These are phyloP conservation scores for Pythium myriotylum DNA, from an alignment of 352 stramenopile species.

Conservation along the genomic window DNA sequence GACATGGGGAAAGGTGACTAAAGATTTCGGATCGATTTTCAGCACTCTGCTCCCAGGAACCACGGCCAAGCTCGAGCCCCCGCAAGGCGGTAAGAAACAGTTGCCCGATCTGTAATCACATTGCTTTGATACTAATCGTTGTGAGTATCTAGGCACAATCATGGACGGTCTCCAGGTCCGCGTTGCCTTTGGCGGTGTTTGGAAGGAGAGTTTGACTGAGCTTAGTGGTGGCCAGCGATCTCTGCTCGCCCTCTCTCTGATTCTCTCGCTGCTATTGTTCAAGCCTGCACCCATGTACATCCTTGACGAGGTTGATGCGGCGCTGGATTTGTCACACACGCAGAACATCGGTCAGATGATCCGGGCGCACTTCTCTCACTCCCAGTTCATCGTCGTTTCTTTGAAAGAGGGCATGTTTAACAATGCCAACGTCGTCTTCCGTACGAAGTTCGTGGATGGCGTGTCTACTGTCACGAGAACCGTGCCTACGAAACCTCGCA, in stretches of 20 bases:
- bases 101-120: neutral
- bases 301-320: slow-evolving; percentile 99
- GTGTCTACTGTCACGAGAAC: slow-evolving; percentile 98
- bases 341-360: slow-evolving; percentile 99
- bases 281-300: slow-evolving; percentile 99
- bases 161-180: slow-evolving; percentile 97
- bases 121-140: neutral
- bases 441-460: slow-evolving; percentile 99
- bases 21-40: slow-evolving; percentile 99
- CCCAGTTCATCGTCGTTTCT: slow-evolving; percentile 99
- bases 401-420: slow-evolving; percentile 99
- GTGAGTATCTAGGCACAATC: slow-evolving; percentile 61
- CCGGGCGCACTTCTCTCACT: slow-evolving; percentile 98
- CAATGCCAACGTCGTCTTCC: slow-evolving; percentile 99
- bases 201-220: slow-evolving; percentile 99
- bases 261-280: slow-evolving; percentile 98
- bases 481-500: slow-evolving; percentile 59
- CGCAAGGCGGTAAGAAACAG: slow-evolving; percentile 71
- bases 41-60: slow-evolving; percentile 97
- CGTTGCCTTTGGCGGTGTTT: slow-evolving; percentile 98
- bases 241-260: slow-evolving; percentile 98
- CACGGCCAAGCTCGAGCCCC: slow-evolving; percentile 97
- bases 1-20: slow-evolving; percentile 99
- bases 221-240: slow-evolving; percentile 98
- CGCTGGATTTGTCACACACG: slow-evolving; percentile 99